Conservation (phyloP, 805 yeast genomes). For the Starmerella vaccinii region DNA sequence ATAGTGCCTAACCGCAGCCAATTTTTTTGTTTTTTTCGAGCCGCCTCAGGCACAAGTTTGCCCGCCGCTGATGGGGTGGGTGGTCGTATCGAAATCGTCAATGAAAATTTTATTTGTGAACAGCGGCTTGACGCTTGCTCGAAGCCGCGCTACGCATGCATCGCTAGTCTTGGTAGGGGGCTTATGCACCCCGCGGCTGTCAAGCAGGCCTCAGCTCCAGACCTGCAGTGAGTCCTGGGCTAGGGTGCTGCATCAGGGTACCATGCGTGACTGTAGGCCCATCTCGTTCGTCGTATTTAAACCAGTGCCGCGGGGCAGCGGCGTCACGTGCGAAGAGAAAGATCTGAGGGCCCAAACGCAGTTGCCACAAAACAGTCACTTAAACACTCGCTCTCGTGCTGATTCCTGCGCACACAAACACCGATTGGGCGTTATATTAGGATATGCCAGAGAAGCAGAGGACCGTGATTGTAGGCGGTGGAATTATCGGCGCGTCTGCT, state of each 20-base stretch:
- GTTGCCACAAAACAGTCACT: conserved; percentile 4
- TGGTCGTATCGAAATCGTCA: no score
- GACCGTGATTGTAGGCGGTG: conserved; percentile 46
- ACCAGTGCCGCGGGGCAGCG: conserved; percentile 6
- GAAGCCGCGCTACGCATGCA: no score
- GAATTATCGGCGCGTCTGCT: conserved; percentile 90
- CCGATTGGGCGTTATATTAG: not conserved
- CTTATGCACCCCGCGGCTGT: conserved; percentile 1
- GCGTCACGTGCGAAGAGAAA: not conserved
- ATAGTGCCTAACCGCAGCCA: no score
- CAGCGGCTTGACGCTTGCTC: no score
- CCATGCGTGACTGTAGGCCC: not conserved
- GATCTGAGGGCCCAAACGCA: not conserved
- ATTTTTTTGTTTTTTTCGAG: no score
- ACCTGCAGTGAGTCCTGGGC: not conserved
- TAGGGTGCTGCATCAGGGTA: not conserved
- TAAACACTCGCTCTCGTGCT: not conserved
- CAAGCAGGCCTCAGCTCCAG: not conserved
- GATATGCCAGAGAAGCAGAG: conserved; percentile 14
- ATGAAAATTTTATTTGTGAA: no score
- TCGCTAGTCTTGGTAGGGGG: no score
- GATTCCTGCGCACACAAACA: not conserved
- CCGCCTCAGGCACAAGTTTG: no score
- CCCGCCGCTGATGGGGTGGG: no score
- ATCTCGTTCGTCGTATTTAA: conserved; percentile 9